These are phyloP conservation scores for Thraustochytrium striatum DNA, from an alignment of 352 stramenopile species.

Conservation along the genomic window DNA sequence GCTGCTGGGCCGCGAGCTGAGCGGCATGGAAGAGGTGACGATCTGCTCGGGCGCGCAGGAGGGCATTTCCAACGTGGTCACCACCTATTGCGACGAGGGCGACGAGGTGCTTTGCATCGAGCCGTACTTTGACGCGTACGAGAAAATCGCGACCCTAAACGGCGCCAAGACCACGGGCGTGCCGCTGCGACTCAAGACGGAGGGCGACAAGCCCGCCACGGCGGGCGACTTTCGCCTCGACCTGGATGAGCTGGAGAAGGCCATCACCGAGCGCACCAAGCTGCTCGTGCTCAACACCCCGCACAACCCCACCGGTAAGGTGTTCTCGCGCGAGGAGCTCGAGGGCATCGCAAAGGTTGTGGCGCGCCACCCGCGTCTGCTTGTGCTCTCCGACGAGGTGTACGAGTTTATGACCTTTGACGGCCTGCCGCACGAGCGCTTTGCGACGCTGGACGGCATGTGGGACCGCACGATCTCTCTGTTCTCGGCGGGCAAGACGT, in stretches of 20 bases:
- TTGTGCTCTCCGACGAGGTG: constrained; percentile 96
- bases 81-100: constrained; percentile 68
- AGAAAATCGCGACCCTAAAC: constrained; percentile 73
- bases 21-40: constrained; percentile 56
- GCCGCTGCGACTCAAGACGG: constrained; percentile 58
- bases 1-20: constrained; percentile 63
- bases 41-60: constrained; percentile 67
- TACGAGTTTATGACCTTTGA: constrained; percentile 94
- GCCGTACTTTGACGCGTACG: constrained; percentile 82
- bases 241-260: constrained; percentile 67
- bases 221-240: constrained; percentile 75
- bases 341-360: constrained; percentile 82
- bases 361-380: constrained; percentile 68
- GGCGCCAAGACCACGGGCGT: constrained; percentile 69
- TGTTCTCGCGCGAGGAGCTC: constrained; percentile 89
- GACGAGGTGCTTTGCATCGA: constrained; percentile 79
- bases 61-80: constrained; percentile 72
- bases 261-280: constrained; percentile 84
- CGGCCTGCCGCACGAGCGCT: constrained; percentile 65
- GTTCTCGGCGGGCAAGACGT: constrained; percentile 75
- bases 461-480: constrained; percentile 75
- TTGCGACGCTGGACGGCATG: constrained; percentile 71
- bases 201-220: constrained; percentile 32
- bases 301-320: constrained; percentile 97
- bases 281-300: constrained; percentile 94